Evolutionary conservation across 495 filamentous ascomycete genomes (phyloP), one percentile per base, ranked within the genome.

Genomic region (Penicillium alfredii): DNA sequence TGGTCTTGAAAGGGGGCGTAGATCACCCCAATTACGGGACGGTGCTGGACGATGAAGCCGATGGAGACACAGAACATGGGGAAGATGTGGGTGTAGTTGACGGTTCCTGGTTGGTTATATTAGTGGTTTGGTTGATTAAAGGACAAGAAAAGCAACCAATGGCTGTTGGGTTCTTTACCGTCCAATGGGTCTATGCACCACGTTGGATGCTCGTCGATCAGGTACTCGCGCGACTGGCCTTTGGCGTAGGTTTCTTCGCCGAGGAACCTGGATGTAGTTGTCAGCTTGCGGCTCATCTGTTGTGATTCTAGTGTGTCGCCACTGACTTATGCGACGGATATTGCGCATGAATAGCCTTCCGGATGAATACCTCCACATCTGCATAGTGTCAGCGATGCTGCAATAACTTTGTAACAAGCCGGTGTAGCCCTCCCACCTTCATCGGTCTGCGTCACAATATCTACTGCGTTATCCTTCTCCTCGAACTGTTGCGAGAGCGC

Each of bases 31-130:
- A 85, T 77, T 3, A 75, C 45, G 9, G 81, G 74, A 10, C 58
- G 42, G 38, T 71, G 64, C 27, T 69, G 53, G 18, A 81, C 58
- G 36, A 81, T 55, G 50, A 84, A 74, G 32, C 60, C 80, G 53
- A 84, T 81, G 18, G 72, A 77, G 44, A 82, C 72, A 53, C 80
- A 85, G 64, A 82, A 83, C 77, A 82, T 80, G 31, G 79, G 81
- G 58, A 82, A 81, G 8, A 81, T 60, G 55, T 85, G 80, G 9
- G 76, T 82, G 58, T 80, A 84, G 59, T 84, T 84, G 35, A 84
- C 79, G 9, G 81, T 85, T 45, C 64, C 64, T 63, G 12, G 13
- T 17, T 4, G 0, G 17, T 13, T 22, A 32, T 44, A 26, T 21
- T 8, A 16, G 5, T 18, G 2, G 11, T 1, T 38, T 11, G 19